phyloP scores from a whole-genome alignment of 2,329 filamentous ascomycete genomes.

The Phialocephala sp. region DNA sequence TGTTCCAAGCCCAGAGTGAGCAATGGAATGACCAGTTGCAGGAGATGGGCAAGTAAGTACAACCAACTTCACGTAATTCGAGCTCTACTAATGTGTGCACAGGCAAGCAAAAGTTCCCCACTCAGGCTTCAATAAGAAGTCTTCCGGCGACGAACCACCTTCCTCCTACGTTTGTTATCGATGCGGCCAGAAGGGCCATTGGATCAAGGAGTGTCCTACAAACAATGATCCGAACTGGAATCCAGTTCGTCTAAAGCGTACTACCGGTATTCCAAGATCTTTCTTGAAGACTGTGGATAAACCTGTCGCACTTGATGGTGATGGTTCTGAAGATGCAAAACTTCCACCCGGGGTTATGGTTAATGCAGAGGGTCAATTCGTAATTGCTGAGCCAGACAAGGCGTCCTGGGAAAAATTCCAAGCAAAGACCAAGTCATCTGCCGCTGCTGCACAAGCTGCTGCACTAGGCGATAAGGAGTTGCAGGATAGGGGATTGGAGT shows the following conservation, averaged over 20 bases:
- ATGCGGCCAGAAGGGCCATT: constrained; percentile 97
- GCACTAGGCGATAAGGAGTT: constrained; percentile 83
- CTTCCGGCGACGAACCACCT: constrained; percentile 91
- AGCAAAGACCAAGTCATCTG: constrained; percentile 87
- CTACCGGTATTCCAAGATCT: constrained; percentile 93
- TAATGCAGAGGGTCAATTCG: constrained; percentile 96
- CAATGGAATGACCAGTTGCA: constrained; percentile 95
- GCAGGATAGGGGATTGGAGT: constrained; percentile 87
- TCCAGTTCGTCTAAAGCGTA: constrained; percentile 90
- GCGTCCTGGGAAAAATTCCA: constrained; percentile 97
- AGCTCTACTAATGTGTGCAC: constrained; percentile 45
- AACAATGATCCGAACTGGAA: constrained; percentile 97
- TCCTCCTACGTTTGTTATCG: constrained; percentile 96
- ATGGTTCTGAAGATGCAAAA: constrained; percentile 80
- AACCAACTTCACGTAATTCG: constrained; percentile 40
- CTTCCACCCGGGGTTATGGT: constrained; percentile 92
- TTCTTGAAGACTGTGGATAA: constrained; percentile 97
- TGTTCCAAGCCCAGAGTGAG: constrained; percentile 87
- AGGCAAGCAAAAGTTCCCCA: constrained; percentile 69
- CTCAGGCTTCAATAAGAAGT: constrained; percentile 64
- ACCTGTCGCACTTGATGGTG: constrained; percentile 74
- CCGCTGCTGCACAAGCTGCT: constrained; percentile 79
- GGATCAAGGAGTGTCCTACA: constrained; percentile 98
- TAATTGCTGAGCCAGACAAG: constrained; percentile 94
- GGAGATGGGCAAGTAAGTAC: constrained; percentile 78